Evolutionary conservation across 1,139 yeast species (phyloP).

Genomic region (Pichia sp.): DNA sequence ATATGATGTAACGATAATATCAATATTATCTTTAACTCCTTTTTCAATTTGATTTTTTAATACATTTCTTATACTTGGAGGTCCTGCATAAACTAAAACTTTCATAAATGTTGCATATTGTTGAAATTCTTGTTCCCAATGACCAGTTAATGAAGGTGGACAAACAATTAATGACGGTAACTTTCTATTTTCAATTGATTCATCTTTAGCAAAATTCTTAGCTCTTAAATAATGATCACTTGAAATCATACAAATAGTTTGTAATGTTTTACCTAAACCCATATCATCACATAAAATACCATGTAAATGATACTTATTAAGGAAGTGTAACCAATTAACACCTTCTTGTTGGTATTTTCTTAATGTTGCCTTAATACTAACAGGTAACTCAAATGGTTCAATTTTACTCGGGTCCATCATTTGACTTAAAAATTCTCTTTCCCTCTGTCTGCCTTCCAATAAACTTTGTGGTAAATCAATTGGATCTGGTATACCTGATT

Average conservation of each 20-base stretch:
- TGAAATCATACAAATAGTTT: conserved; percentile 93
- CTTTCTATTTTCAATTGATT: conserved; percentile 61
- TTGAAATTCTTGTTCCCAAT: conserved; percentile 94
- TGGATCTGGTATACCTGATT: conserved; percentile 97
- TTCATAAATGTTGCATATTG: conserved; percentile 87
- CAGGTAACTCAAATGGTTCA: conserved; percentile 82
- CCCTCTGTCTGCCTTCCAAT: conserved; percentile 84
- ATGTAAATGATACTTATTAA: conserved; percentile 90
- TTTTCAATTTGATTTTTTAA: conserved; percentile 34
- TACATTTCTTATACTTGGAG: conserved; percentile 65
- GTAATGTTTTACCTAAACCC: conserved; percentile 98
- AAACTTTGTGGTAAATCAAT: conserved; percentile 83
- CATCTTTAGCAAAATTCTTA: conserved; percentile 56
- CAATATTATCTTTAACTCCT: conserved; percentile 35
- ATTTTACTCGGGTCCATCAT: conserved; percentile 98
- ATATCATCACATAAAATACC: conserved; percentile 98
- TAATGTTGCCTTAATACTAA: conserved; percentile 84
- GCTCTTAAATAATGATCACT: conserved; percentile 89
- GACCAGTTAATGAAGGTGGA: conserved; percentile 97
- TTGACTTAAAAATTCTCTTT: conserved; percentile 90
- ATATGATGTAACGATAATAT: conserved; percentile 88
- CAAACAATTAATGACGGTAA: conserved; percentile 85
- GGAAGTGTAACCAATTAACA: conserved; percentile 94
- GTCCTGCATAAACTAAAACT: conserved; percentile 85
- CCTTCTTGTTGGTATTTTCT: conserved; percentile 98